phyloP scores from a whole-genome alignment of 2,329 filamentous ascomycete species.

The Aspergillus caelatus region DNA sequence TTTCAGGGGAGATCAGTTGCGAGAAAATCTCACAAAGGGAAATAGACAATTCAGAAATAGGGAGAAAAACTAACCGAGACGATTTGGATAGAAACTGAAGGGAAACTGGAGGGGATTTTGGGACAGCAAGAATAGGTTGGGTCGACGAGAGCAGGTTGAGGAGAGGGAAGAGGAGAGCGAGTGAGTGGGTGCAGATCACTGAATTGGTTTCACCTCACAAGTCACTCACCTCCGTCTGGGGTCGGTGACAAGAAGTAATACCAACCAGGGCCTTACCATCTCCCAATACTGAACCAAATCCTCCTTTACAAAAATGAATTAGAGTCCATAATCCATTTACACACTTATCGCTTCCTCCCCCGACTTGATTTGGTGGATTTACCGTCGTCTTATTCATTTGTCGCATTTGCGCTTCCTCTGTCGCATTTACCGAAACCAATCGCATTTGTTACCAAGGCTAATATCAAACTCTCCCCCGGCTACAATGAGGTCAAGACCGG shows the following conservation, averaged over 20 bases:
- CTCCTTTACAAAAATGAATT: neutral
- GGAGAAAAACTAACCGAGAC: conserved; percentile 14
- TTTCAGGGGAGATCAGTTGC: conserved; percentile 18
- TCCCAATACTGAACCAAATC: neutral
- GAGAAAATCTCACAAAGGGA: conserved; percentile 4
- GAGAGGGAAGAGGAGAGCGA: conserved; percentile 16
- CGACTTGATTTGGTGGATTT: neutral
- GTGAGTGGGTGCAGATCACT: conserved; percentile 21
- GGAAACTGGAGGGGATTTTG: conserved; percentile 9
- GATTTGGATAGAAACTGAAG: conserved; percentile 12
- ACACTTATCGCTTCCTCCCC: neutral
- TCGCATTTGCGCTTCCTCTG: conserved; percentile 13
- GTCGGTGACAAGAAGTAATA: conserved; percentile 19
- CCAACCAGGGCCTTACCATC: conserved; percentile 5
- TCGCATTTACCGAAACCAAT: conserved; percentile 5
- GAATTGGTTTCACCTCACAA: conserved; percentile 43
- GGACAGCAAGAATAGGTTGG: conserved; percentile 16
- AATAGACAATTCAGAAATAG: conserved; percentile 1
- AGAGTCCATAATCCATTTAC: neutral
- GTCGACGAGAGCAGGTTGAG: conserved; percentile 17
- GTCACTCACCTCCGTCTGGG: conserved; percentile 26
- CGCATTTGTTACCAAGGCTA: conserved; percentile 6
- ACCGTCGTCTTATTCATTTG: neutral
- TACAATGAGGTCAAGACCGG: neutral
- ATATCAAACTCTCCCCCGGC: neutral